These are phyloP conservation scores for Acanthochlamys bracteata DNA, from an alignment of 106 monocot genomes.

Conservation along the genomic window DNA sequence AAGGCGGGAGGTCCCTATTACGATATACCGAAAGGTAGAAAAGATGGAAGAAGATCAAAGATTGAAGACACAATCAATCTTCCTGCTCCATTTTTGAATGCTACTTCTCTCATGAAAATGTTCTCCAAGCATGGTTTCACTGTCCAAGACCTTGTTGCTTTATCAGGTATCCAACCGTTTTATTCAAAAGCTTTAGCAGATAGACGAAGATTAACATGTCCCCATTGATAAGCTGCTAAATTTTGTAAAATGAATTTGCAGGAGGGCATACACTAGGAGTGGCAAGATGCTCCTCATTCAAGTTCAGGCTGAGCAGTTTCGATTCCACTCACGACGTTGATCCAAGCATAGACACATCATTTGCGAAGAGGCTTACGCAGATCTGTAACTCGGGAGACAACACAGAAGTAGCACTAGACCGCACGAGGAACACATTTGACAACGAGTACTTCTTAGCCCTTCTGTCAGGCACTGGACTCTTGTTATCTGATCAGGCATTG, in stretches of 20 bases:
- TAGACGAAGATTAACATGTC: too few relatives aligned
- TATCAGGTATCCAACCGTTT: slow-evolving; percentile 44
- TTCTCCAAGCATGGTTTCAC: slow-evolving; percentile 62
- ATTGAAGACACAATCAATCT: slow-evolving; percentile 64
- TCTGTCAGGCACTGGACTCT: slow-evolving; percentile 32
- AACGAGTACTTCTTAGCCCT: slow-evolving; percentile 44
- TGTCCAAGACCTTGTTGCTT: slow-evolving; percentile 49
- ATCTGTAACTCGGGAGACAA: slow-evolving; percentile 45
- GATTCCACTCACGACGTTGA: slow-evolving; percentile 37
- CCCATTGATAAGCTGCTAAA: too few relatives aligned
- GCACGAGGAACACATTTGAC: slow-evolving; percentile 48
- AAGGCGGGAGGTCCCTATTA: slow-evolving; percentile 80
- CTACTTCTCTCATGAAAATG: slow-evolving; percentile 39
- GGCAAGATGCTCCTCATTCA: slow-evolving; percentile 63
- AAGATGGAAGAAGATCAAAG: slow-evolving; percentile 69
- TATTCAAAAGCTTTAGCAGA: too few relatives aligned
- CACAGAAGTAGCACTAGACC: slow-evolving; percentile 36
- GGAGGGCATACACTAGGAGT: slow-evolving; percentile 68
- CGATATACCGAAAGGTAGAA: slow-evolving; percentile 51
- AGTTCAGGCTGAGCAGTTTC: slow-evolving; percentile 38
- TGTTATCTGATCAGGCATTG: slow-evolving; percentile 61
- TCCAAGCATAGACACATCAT: slow-evolving; percentile 30
- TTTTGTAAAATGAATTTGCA: slow-evolving; percentile 3
- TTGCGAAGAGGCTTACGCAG: slow-evolving; percentile 15
- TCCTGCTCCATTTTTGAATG: slow-evolving; percentile 54